Evolutionary conservation across 441 rosid genomes (phyloP), one percentile per base, ranked within the genome.

Genomic region (Capsella rubella): DNA sequence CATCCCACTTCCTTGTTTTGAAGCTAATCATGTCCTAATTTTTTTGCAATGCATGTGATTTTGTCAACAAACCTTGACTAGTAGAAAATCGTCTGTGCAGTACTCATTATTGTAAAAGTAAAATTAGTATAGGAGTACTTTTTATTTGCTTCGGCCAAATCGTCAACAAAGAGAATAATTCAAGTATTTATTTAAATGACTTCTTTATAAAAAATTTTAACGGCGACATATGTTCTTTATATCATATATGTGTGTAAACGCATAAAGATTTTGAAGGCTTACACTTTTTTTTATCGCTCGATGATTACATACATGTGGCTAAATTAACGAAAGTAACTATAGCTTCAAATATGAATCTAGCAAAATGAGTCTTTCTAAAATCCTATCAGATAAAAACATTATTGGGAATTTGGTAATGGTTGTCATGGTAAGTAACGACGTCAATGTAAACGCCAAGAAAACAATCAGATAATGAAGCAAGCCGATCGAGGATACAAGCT

Each of bases 31-130:
- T 67, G 14, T 43, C 42, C 49, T 52, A 15, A 49, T 69, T 76
- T 69, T 69, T 76, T 69, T 46, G 13, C 74, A 63, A 47, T 76
- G 71, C 79, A 69, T 76, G 69, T 69, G 75, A 63, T 53, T 12
- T 69, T 75, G 18, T 49, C 71, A 69, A 63, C 75, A 43, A 62
- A 37, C 52, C 64, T 69, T 62, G 65, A 54, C 79, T 55, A 69
- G 51, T 76, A 55, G 45, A 43, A 53, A 53, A 61, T 21, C 25
- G 18, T 53, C 7, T 34, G 28, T 47, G 43, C 28, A 67, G 3
- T 64, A 63, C 43, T 50, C 58, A 61, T 59, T 52, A 53, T 60
- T 43, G 39, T 43, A 18, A 55, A 75, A 14, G 69, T 53, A 43
- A 43, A 29, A 13, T 27, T 59, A n/a, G 49, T 42, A 72, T 3